Percentiles rank a stretch among this genome's conserved stretches.
phyloP scores from a whole-genome alignment of 1,284 basidiomycete genomes.

The Fomitopsis schrenkii region DNA sequence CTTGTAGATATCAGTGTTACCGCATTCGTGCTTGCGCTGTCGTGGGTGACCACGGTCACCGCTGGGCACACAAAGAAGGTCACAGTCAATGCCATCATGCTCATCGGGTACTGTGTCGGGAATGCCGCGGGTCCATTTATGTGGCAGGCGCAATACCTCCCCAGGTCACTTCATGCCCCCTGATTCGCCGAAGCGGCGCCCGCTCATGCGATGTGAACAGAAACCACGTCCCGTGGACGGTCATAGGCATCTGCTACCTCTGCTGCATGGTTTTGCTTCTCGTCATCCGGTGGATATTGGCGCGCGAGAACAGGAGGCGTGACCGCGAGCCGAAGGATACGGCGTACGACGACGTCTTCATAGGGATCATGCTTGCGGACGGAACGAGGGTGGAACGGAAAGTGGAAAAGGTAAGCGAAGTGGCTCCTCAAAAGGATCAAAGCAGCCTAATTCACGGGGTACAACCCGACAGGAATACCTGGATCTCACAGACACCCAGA shows the following conservation, averaged over 20 bases:
- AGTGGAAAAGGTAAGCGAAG: slow-evolving; percentile 41
- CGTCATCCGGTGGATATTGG: slow-evolving; percentile 49
- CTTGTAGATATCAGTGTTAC: slow-evolving; percentile 57
- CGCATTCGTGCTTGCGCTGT: slow-evolving; percentile 64
- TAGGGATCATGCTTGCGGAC: slow-evolving; percentile 45
- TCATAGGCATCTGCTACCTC: slow-evolving; percentile 55
- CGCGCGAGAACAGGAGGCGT: slow-evolving; percentile 60
- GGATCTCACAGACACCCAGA: slow-evolving; percentile 67
- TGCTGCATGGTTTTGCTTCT: slow-evolving; percentile 47
- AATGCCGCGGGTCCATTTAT: slow-evolving; percentile 70
- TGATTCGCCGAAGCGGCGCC: not conserved
- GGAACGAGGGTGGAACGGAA: slow-evolving; percentile 49
- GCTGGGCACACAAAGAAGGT: slow-evolving; percentile 71
- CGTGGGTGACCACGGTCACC: slow-evolving; percentile 66
- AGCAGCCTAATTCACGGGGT: not conserved
- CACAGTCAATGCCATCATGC: slow-evolving; percentile 67
- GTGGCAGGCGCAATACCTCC: slow-evolving; percentile 65
- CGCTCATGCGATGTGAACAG: slow-evolving; percentile 18
- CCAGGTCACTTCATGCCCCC: slow-evolving; percentile 37
- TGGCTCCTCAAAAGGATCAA: not conserved
- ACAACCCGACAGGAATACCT: slow-evolving; percentile 41
- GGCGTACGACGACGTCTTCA: slow-evolving; percentile 60
- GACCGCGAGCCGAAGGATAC: slow-evolving; percentile 53
- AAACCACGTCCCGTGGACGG: slow-evolving; percentile 63
- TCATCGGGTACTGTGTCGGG: slow-evolving; percentile 66